Percentiles rank a stretch among this genome's conserved stretches.
phyloP scores from a whole-genome alignment of 2,329 filamentous ascomycete genomes.

The Aschersonia sp. region DNA sequence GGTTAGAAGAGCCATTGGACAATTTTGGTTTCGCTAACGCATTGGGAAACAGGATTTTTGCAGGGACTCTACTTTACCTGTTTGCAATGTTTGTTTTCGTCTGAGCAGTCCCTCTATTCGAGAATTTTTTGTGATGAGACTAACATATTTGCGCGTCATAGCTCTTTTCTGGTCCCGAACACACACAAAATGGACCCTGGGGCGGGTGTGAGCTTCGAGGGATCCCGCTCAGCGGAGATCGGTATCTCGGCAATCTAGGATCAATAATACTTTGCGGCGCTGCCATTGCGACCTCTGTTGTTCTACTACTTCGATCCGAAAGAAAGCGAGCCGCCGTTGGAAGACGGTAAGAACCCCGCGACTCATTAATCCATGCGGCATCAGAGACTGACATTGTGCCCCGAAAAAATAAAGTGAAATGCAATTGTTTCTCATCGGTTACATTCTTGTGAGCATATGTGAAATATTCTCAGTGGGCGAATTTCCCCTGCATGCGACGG shows the following conservation, averaged over 20 bases:
- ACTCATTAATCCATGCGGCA: not conserved
- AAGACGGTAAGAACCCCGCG: constrained; percentile 48
- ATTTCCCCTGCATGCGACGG: constrained; percentile 59
- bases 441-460: constrained; percentile 78
- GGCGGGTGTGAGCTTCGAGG: constrained; percentile 63
- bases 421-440: constrained; percentile 81
- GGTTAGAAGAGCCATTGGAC: not conserved
- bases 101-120: not conserved
- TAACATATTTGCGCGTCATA: constrained; percentile 5
- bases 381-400: not conserved
- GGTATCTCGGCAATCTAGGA: constrained; percentile 73
- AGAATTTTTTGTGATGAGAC: constrained; percentile 2
- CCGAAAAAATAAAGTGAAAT: constrained; percentile 55
- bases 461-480: constrained; percentile 93
- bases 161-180: constrained; percentile 41
- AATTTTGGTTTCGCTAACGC: constrained; percentile 9
- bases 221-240: constrained; percentile 52
- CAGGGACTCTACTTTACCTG: constrained; percentile 66
- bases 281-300: constrained; percentile 53
- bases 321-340: constrained; percentile 89
- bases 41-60: constrained; percentile 53
- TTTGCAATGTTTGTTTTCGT: constrained; percentile 58
- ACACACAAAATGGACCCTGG: constrained; percentile 46
- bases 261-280: constrained; percentile 73
- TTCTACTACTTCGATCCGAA: constrained; percentile 69